Base-by-base conservation (phyloP, 768 basidiomycete species). In the Gloeophyllum trabeum region DNA sequence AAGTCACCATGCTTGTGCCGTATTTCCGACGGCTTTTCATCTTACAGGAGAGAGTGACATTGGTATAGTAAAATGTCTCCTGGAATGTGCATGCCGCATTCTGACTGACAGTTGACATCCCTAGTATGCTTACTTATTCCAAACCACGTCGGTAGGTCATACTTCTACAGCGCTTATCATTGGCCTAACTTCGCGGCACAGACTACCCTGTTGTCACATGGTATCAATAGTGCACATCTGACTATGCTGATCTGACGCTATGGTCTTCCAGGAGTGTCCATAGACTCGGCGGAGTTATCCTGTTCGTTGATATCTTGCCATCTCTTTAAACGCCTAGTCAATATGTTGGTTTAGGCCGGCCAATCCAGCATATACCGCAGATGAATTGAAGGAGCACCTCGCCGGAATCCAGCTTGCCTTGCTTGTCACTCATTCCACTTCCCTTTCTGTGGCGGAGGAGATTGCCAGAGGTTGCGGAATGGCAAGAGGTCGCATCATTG, bases 111-210 rank as follows among this genome's bases (percentile, higher is more conserved):
- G n/a, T n/a, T n/a, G n/a, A n/a, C n/a, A n/a, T n/a, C n/a, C n/a
- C n/a, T 18, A 79, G 80, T 79, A 30, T 76, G 78, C 51, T 50
- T 83, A 25, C 75, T 75, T 55, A 75, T 77, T 48, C 73, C 76
- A 10, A 83, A 83, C 48, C 66, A 79, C 53, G 60, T 75, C 21
- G 77, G 79, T 80, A 42, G 48, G 60, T 48, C n/a, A n/a, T n/a
- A n/a, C n/a, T n/a, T n/a, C n/a, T n/a, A n/a, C n/a, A n/a, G n/a
- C n/a, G n/a, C n/a, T n/a, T n/a, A n/a, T n/a, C n/a, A n/a, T n/a
- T n/a, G n/a, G n/a, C n/a, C n/a, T n/a, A n/a, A n/a, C n/a, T n/a
- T n/a, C n/a, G n/a, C 4, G 6, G 7, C 22, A 32, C 42, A 55
- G 53, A 55, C 41, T 58, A 54, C 42, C 49, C 53, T 6, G 42